Base-by-base conservation (phyloP, 1,139 yeast genomes). In the Diutina siamensis region DNA sequence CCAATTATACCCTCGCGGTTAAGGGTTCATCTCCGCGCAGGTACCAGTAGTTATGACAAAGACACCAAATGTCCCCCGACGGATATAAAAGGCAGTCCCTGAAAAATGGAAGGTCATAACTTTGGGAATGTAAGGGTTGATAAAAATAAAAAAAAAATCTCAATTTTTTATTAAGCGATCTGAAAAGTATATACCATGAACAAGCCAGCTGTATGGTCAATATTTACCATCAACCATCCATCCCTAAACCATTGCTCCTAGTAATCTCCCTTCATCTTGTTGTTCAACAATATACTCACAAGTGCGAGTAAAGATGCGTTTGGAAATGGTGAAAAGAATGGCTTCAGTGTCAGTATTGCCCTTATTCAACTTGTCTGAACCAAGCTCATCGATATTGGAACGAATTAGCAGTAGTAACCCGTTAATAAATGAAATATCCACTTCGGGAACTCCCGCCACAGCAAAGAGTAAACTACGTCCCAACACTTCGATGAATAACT, bases 401-500 rank as follows among this genome's bases (percentile, higher is more conserved):
- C 77, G 78, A 48, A 89, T 85, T 54, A 92, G 70, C 53, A 87
- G 95, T 49, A 92, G 83, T 51, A 92, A 67, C 7, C 97, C 95
- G 56, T 84, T 87, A 55, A 89, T 78, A 57, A 87, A 87, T 55
- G 79, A 75, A 35, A 79, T 71, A 42, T 85, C 84, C 45, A 87
- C 77, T 46, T 79, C 71, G 40, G 74, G 75, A 52, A 83, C 84
- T 5, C 94, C 96, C 53, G 86, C 92, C 51, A 86, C 81, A 60
- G 83, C 83, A 61, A 83, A 92, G 55, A 87, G 84, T 36, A 89
- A 63, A 53, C 95, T 87, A 49, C 89, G 76, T 64, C 87, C 87
- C 52, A 92, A 69, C 21, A 92, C 86, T 63, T 92, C 97, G 45
- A 92, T 81, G 66, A 92, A 89, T 48, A 92, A 68, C 60, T 86